Evolutionary conservation across 306 rosid genomes (phyloP).

Genomic region (Vicia sativa): DNA sequence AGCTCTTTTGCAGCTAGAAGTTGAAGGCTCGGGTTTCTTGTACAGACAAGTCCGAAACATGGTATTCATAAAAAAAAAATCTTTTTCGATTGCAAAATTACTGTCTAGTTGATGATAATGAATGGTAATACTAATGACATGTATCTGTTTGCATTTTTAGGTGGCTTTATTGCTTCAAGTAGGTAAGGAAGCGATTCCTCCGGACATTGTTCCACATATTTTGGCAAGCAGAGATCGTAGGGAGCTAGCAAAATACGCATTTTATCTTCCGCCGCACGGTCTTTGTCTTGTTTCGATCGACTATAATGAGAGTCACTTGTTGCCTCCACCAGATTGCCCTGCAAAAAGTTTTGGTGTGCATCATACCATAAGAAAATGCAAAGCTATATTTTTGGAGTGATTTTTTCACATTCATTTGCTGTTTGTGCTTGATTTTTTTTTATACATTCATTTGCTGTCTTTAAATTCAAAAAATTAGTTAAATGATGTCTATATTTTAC

Average conservation of each 20-base stretch:
- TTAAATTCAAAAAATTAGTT: slow-evolving; percentile 1
- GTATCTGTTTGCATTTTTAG: slow-evolving; percentile 44
- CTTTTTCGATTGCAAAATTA: slow-evolving; percentile 1
- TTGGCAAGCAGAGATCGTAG: slow-evolving; percentile 75
- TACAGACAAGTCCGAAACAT: slow-evolving; percentile 95
- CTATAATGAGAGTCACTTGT: slow-evolving; percentile 70
- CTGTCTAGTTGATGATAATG: background rate
- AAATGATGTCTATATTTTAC: background rate
- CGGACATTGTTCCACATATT: slow-evolving; percentile 68
- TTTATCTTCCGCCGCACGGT: slow-evolving; percentile 78
- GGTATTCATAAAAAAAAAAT: slow-evolving; percentile 47
- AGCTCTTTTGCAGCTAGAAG: slow-evolving; percentile 59
- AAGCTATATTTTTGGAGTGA: slow-evolving; percentile 59
- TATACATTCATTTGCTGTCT: slow-evolving; percentile 9
- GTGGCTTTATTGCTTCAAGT: slow-evolving; percentile 85
- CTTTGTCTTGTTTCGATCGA: slow-evolving; percentile 73
- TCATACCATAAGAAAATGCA: slow-evolving; percentile 72
- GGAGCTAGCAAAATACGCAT: slow-evolving; percentile 81
- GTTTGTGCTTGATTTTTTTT: slow-evolving; percentile 15
- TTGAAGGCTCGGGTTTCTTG: slow-evolving; percentile 93
- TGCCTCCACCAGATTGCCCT: slow-evolving; percentile 68
- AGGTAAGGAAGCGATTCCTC: slow-evolving; percentile 84
- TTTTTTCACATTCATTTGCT: slow-evolving; percentile 26
- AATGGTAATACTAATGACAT: slow-evolving; percentile 1
- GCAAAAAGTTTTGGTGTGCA: slow-evolving; percentile 73